These are phyloP conservation scores for Triticum monococcum DNA, from an alignment of 176 grass and related monocot genomes.

Conservation along the genomic window DNA sequence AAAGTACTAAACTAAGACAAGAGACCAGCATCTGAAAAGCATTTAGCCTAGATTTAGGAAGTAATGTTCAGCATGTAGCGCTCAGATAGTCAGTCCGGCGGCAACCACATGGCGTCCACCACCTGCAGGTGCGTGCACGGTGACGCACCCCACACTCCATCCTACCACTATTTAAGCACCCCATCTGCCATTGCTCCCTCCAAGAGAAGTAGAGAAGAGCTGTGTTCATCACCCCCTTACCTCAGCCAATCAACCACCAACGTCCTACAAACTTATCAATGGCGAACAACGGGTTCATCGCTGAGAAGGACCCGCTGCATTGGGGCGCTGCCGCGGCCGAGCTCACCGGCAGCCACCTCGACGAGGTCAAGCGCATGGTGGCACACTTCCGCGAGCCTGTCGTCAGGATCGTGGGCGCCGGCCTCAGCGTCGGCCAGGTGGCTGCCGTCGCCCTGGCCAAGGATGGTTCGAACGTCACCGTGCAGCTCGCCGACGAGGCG, in stretches of 20 bases:
- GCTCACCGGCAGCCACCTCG: background rate
- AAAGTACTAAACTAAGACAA: background rate
- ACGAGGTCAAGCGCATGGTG: slow-evolving; percentile 10
- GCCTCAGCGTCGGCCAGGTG: background rate
- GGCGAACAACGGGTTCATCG: background rate
- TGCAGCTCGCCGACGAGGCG: background rate
- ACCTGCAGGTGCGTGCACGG: too few relatives aligned
- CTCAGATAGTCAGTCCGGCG: background rate
- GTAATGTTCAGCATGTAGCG: too few relatives aligned
- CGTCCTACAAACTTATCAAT: background rate
- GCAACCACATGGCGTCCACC: background rate
- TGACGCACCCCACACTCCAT: background rate
- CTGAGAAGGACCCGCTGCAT: background rate
- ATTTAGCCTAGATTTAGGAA: background rate
- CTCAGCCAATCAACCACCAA: background rate
- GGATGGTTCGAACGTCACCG: background rate
- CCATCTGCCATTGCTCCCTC: background rate
- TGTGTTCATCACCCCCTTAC: background rate
- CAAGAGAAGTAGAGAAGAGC: background rate
- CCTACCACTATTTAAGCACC: background rate
- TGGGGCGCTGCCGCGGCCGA: background rate
- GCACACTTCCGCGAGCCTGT: background rate
- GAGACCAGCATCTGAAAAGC: background rate
- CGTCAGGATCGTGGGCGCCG: background rate
- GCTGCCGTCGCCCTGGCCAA: background rate